Evolutionary conservation across 23 red algal species (phyloP).

Genomic region (Gracilaria vermiculophylla): DNA sequence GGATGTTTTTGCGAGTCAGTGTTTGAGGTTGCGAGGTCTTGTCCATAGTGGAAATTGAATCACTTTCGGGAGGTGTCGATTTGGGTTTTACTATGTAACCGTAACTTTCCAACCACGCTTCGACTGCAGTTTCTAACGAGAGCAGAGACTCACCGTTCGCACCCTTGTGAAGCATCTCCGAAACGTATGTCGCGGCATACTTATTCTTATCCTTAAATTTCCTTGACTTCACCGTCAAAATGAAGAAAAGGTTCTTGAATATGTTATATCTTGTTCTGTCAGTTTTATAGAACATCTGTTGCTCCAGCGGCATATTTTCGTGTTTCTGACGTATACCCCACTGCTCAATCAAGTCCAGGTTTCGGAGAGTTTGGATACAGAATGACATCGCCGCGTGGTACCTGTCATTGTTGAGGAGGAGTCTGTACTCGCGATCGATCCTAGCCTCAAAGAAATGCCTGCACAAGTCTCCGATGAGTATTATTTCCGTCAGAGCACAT

Average conservation of each 20-base stretch:
- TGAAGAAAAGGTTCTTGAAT: background rate
- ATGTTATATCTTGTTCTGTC: background rate
- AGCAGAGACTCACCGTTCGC: background rate
- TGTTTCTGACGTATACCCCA: background rate
- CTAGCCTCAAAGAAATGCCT: background rate
- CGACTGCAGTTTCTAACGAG: background rate
- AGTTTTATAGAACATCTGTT: background rate
- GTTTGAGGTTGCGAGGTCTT: background rate
- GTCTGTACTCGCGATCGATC: background rate
- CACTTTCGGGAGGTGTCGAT: background rate
- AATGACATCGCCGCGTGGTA: background rate
- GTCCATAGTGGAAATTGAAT: background rate
- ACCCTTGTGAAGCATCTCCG: background rate
- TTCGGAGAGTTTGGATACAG: background rate
- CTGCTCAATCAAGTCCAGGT: background rate
- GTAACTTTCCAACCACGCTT: background rate
- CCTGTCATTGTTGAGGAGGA: background rate
- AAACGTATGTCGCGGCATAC: background rate
- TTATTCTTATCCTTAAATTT: background rate
- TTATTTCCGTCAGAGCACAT: background rate
- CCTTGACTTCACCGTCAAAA: background rate
- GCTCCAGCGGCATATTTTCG: background rate
- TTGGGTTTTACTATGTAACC: background rate
- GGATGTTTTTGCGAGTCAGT: background rate
- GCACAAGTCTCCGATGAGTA: background rate